These are phyloP conservation scores for Haplosporangium sp. DNA, from an alignment of 371 early-diverging fungal species.

Conservation along the genomic window DNA sequence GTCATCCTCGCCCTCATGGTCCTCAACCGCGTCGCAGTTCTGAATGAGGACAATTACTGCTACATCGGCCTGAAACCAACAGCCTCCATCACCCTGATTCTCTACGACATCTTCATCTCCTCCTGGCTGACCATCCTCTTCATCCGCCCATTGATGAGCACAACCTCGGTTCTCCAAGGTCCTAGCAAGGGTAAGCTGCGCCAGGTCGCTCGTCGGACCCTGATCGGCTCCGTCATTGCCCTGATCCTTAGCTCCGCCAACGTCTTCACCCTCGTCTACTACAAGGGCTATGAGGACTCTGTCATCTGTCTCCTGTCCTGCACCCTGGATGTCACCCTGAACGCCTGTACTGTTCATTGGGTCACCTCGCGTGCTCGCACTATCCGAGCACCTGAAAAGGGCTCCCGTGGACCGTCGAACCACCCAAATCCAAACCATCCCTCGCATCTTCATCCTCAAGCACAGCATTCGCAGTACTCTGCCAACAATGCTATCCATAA, in stretches of 20 bases:
- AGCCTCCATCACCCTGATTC: constrained; percentile 61
- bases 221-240: constrained; percentile 55
- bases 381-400: constrained; percentile 11
- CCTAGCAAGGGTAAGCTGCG: constrained; percentile 55
- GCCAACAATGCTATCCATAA: not conserved
- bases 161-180: constrained; percentile 36
- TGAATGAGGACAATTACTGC: constrained; percentile 58
- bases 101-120: constrained; percentile 49
- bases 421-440: not conserved
- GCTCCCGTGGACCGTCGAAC: constrained; percentile 6
- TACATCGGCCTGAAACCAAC: constrained; percentile 60
- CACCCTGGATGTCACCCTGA: constrained; percentile 36
- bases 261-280: constrained; percentile 55
- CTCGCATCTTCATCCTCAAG: not conserved
- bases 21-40: constrained; percentile 48
- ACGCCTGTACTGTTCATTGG: constrained; percentile 43
- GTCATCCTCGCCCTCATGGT: constrained; percentile 58
- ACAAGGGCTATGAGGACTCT: constrained; percentile 50
- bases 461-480: no score
- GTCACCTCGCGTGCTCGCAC: constrained; percentile 33
- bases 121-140: constrained; percentile 40
- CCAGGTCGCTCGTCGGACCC: constrained; percentile 60
- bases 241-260: constrained; percentile 56
- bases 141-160: constrained; percentile 36
- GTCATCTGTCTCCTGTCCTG: constrained; percentile 53